phyloP scores from a whole-genome alignment of 140 eudicot genomes.

The Oenanthe javanica region DNA sequence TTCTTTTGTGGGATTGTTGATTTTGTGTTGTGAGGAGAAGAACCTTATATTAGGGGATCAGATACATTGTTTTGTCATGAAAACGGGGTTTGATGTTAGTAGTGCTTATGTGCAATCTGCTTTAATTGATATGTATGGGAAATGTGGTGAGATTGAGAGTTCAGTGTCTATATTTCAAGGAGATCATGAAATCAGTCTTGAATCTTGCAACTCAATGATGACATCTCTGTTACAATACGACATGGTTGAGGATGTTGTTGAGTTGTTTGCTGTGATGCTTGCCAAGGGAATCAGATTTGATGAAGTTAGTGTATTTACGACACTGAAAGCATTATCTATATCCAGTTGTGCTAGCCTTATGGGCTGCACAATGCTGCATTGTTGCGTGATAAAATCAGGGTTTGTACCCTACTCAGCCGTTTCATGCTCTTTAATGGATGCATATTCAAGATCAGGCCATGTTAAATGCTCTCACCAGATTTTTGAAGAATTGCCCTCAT shows the following conservation, averaged over 20 bases:
- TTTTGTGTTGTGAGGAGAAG: constrained; percentile 29
- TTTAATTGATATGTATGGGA: constrained; percentile 77
- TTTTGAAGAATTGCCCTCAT: constrained; percentile 36
- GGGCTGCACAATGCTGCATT: constrained; percentile 56
- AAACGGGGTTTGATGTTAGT: constrained; percentile 43
- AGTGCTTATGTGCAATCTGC: constrained; percentile 60
- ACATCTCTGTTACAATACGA: constrained; percentile 51
- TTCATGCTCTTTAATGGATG: constrained; percentile 53
- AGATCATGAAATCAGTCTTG: constrained; percentile 31
- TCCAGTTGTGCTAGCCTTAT: constrained; percentile 37
- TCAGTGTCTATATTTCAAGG: constrained; percentile 34
- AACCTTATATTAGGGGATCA: constrained; percentile 48
- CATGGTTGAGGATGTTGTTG: constrained; percentile 53
- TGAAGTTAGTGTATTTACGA: constrained; percentile 10
- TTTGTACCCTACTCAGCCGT: constrained; percentile 45
- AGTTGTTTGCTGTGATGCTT: constrained; percentile 64
- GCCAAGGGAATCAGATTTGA: constrained; percentile 30
- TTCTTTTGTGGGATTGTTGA: constrained; percentile 53
- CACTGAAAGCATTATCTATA: constrained; percentile 23
- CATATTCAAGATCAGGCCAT: constrained; percentile 63
- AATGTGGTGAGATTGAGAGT: constrained; percentile 50
- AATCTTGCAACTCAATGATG: constrained; percentile 73
- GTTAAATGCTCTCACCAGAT: constrained; percentile 30
- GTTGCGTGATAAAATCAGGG: constrained; percentile 59
- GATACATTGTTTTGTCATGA: constrained; percentile 50